These are phyloP conservation scores for Cryptococcus wingfieldii DNA, from an alignment of 1,284 basidiomycete species.

Conservation along the genomic window DNA sequence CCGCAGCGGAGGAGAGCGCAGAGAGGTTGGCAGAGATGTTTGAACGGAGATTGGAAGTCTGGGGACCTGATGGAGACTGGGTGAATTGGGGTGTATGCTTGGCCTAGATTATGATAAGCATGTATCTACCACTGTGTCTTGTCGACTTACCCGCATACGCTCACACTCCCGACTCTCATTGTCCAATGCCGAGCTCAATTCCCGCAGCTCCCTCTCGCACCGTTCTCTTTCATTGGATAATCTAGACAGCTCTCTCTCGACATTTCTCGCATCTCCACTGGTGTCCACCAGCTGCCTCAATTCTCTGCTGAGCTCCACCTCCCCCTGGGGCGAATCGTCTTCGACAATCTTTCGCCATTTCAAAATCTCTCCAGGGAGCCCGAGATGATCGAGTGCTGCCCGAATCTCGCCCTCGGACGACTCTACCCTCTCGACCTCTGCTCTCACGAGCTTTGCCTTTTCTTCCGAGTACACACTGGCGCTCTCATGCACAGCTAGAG, in stretches of 20 bases:
- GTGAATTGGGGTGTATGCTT: conserved; percentile 85
- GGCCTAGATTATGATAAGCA: conserved; percentile 47
- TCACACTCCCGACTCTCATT: conserved; percentile 77
- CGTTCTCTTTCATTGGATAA: conserved; percentile 61
- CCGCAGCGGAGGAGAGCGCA: conserved; percentile 70
- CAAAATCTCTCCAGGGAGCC: conserved; percentile 70
- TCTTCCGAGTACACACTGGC: conserved; percentile 97
- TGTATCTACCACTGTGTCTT: neutral
- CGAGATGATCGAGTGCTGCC: conserved; percentile 76
- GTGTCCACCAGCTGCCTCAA: conserved; percentile 75
- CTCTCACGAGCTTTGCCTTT: conserved; percentile 91
- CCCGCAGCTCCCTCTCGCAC: conserved; percentile 62
- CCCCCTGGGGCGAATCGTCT: conserved; percentile 55
- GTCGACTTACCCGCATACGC: conserved; percentile 58
- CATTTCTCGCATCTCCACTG: conserved; percentile 61
- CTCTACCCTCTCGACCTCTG: conserved; percentile 82
- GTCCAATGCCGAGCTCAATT: conserved; percentile 63
- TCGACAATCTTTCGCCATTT: conserved; percentile 73
- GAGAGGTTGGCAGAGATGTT: conserved; percentile 75
- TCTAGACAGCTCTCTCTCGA: conserved; percentile 54
- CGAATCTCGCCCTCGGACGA: conserved; percentile 73
- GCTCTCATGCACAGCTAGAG: conserved; percentile 91
- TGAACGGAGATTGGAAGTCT: conserved; percentile 67
- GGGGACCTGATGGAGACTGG: conserved; percentile 74
- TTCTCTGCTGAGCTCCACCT: conserved; percentile 62